Base-by-base conservation (phyloP, 1,284 basidiomycete species). In the Erythrobasidium hasegawianum region DNA sequence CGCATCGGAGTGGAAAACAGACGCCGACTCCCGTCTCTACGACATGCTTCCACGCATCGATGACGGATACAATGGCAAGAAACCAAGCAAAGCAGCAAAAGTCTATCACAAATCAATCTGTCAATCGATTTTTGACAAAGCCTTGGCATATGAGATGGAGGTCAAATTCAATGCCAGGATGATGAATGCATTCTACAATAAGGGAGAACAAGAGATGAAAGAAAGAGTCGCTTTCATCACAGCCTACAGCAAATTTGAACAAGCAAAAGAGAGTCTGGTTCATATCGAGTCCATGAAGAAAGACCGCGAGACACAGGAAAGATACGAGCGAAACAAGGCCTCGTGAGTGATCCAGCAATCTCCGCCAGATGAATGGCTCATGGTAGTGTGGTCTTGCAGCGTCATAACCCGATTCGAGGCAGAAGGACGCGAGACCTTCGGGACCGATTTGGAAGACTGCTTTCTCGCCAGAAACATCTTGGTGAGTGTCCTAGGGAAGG, bases 161-260 rank as follows among this genome's bases (percentile, higher is more conserved):
- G n/a, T 18, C n/a, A 47, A 47, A 14, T 47, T 47, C 22, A 24
- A 47, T 16, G 22, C 22, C n/a, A n/a, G 43, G 16, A 24, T 24
- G 16, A 47, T 47, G 43, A 47, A 47, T 24, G 43, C 43, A 18
- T 47, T 47, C 43, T 47, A 47, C 43, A 47, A 47, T 8, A n/a
- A 14, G n/a, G 43, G 43, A n/a, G 43, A 47, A 24, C 7, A 47
- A 8, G 43, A 47, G 43, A 47, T 47, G 7, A 47, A 47, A 47
- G 43, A 47, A 24, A 47, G 43, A 16, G 14, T 18, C 16, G 43
- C 16, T 4, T 47, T 47, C 43, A 47, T 47, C n/a, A 16, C 43
- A 5, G 43, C 43, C 43, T 47, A 7, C 43, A n/a, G 43, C 16
- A 16, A 5, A 5, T 24, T 7, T 14, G 7, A 47, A 16, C 4